phyloP scores from a whole-genome alignment of 1,284 basidiomycete genomes.

The Hymenochaete sp. region DNA sequence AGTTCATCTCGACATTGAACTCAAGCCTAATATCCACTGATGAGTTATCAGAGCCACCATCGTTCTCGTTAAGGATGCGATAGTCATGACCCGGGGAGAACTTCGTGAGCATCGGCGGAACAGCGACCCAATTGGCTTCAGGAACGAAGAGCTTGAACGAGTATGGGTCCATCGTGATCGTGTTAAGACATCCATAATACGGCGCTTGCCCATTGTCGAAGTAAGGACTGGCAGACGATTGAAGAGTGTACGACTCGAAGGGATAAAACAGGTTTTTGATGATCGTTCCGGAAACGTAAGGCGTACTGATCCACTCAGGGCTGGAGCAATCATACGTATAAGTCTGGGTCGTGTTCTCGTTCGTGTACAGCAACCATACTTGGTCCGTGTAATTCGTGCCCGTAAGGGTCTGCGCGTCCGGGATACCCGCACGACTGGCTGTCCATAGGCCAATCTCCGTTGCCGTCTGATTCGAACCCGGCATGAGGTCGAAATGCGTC shows the following conservation, averaged over 20 bases:
- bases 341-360: conserved; percentile 66
- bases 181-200: conserved; percentile 64
- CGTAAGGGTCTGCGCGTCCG: conserved; percentile 43
- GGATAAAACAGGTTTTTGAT: conserved; percentile 77
- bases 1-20: conserved; percentile 73
- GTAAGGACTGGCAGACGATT: conserved; percentile 54
- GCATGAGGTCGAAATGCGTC: conserved; percentile 68
- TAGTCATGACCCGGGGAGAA: conserved; percentile 82
- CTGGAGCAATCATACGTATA: conserved; percentile 55
- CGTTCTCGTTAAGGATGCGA: conserved; percentile 47
- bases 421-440: conserved; percentile 56
- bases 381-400: conserved; percentile 49
- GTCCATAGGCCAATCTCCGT: conserved; percentile 88
- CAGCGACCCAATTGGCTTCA: conserved; percentile 51
- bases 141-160: conserved; percentile 81
- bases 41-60: conserved; percentile 46
- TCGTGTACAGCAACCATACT: conserved; percentile 78
- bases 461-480: conserved; percentile 70
- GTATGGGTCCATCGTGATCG: conserved; percentile 61
- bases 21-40: conserved; percentile 64
- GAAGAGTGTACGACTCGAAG: conserved; percentile 67
- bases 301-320: conserved; percentile 66
- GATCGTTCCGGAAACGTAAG: conserved; percentile 49
- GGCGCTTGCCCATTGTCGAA: conserved; percentile 47
- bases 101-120: conserved; percentile 64